Base-by-base conservation (phyloP, 2,329 filamentous ascomycete genomes). In the Scolecobasidium constrictum region DNA sequence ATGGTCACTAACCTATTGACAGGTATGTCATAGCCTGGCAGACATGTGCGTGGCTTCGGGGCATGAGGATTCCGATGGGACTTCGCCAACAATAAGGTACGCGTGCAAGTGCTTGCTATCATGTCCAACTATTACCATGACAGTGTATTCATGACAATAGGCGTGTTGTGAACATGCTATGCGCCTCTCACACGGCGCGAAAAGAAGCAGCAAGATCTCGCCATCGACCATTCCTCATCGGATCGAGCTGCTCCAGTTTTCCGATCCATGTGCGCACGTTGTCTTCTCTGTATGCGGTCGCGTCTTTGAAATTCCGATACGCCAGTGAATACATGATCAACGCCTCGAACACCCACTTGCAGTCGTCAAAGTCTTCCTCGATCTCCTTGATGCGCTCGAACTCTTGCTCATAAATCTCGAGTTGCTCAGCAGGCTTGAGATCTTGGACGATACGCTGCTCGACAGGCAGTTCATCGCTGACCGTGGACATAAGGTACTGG, bases 331-430 rank as follows among this genome's bases (percentile, higher is more conserved):
- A 87, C 48, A 86, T 77, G 18, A 96, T 71, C 40, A 96, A 67
- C 4, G 82, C 82, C 61, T 94, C 85, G 56, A 94, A 94, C 35
- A 94, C 83, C 76, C 86, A 92, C 62, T 94, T 93, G 59, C 77
- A 81, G 53, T 83, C 78, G 49, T 78, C 69, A 4, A 73, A 88
- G 49, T 75, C 76, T 46, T 77, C 73, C 17, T 78, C 58, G 56
- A 81, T 75, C 16, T 79, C 76, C 74, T 75, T 75, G 47, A 95
- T 78, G 44, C 78, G 78, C n/a, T 78, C 74, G 17, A 93, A 72
- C 57, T 95, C 86, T 21, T 71, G 65, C 20, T 67, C 67, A 6
- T 94, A 64, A 53, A 88, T 87, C 3, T 67, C 60, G 23, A 76
- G 58, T 38, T 83, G 77, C 44, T 90, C 76, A 6, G 72, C 63